A percentile compares a stretch with the other conserved stretches of the same genome.
phyloP scores from a whole-genome alignment of 768 basidiomycete species.

The Tylopilus plumbeoviolaceoides region DNA sequence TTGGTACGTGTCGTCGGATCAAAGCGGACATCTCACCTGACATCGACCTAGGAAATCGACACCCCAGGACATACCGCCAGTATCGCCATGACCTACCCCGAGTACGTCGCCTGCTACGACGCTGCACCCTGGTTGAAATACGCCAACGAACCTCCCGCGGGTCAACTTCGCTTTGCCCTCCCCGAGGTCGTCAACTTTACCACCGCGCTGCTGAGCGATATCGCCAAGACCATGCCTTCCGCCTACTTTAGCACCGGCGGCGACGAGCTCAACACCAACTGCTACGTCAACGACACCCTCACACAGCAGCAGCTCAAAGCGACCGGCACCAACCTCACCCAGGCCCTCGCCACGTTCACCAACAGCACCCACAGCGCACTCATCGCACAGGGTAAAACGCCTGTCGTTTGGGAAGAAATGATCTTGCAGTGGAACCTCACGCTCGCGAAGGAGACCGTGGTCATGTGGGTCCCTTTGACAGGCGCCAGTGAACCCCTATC shows the following conservation, averaged over 20 bases:
- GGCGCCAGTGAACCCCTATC: not conserved
- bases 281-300: slow-evolving; percentile 58
- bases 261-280: slow-evolving; percentile 70
- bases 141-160: slow-evolving; percentile 75
- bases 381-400: slow-evolving; percentile 56
- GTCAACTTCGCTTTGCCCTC: slow-evolving; percentile 73
- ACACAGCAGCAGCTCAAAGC: slow-evolving; percentile 54
- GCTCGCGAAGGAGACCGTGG: slow-evolving; percentile 39
- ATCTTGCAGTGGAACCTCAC: slow-evolving; percentile 36
- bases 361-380: slow-evolving; percentile 56
- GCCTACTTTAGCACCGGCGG: slow-evolving; percentile 77
- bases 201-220: slow-evolving; percentile 45
- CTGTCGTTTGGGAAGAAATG: slow-evolving; percentile 81
- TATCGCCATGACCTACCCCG: slow-evolving; percentile 63
- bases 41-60: slow-evolving; percentile 62
- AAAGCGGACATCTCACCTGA: not conserved
- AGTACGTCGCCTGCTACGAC: slow-evolving; percentile 64
- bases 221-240: slow-evolving; percentile 51
- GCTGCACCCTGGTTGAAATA: slow-evolving; percentile 55
- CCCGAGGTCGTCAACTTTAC: slow-evolving; percentile 59
- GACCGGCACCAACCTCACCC: slow-evolving; percentile 50
- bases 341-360: slow-evolving; percentile 64
- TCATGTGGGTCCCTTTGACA: slow-evolving; percentile 29
- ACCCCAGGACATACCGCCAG: slow-evolving; percentile 77
- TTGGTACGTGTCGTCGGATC: slow-evolving; percentile 30